These are phyloP conservation scores for Trypanosoma congolense DNA, from an alignment of 208 protist genomes.

Conservation along the genomic window DNA sequence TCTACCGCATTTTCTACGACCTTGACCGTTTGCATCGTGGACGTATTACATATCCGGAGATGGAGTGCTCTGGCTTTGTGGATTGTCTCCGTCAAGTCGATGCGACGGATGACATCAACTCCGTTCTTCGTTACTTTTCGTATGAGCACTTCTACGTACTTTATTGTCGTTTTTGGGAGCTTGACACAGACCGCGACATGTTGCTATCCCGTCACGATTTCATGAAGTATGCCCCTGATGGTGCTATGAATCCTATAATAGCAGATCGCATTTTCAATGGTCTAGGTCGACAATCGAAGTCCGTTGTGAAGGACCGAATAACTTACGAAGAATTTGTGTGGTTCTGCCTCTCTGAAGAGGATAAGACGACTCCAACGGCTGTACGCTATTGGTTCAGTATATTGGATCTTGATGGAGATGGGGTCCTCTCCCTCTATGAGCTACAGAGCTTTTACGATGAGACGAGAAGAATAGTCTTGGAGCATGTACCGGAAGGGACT, in stretches of 20 bases:
- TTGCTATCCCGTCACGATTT: conserved; percentile 87
- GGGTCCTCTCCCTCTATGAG: conserved; percentile 91
- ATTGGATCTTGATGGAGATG: conserved; percentile 93
- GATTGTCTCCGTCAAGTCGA: conserved; percentile 82
- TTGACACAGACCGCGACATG: conserved; percentile 94
- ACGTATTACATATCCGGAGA: conserved; percentile 73
- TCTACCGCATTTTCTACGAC: conserved; percentile 95
- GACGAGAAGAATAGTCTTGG: conserved; percentile 72
- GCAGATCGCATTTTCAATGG: conserved; percentile 78
- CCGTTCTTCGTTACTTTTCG: conserved; percentile 93
- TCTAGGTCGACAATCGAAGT: conserved; percentile 38
- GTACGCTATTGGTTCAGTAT: conserved; percentile 95
- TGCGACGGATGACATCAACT: conserved; percentile 86
- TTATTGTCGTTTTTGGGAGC: conserved; percentile 98
- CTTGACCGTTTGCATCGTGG: conserved; percentile 81
- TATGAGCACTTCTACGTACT: conserved; percentile 99
- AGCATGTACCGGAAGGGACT: conserved; percentile 55
- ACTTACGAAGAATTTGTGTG: conserved; percentile 95
- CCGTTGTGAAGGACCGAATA: conserved; percentile 49
- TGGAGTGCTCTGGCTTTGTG: conserved; percentile 64
- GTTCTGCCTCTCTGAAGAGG: conserved; percentile 95
- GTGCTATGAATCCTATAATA: conserved; percentile 75
- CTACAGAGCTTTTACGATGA: conserved; percentile 91
- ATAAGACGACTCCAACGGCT: conserved; percentile 88
- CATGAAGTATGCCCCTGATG: conserved; percentile 71